Conservation (phyloP, 352 stramenopile species). For the Pythium phragmiticola region DNA sequence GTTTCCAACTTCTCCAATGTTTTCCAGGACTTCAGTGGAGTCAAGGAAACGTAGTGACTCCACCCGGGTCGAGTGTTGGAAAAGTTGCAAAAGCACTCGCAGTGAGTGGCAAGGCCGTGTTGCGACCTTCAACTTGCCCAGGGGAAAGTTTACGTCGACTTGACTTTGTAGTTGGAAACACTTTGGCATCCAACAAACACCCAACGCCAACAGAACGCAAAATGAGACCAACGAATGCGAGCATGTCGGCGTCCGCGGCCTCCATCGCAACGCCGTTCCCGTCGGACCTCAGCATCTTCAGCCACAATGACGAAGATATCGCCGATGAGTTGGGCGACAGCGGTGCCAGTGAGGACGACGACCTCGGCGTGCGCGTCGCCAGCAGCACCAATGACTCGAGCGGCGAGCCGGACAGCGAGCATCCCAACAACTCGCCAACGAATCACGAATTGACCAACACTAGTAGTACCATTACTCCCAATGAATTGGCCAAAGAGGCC, state of each 20-base stretch:
- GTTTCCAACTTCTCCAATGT: constrained; percentile 5
- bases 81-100: no score
- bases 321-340: constrained; percentile 23
- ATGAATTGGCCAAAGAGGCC: background rate
- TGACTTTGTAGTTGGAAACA: background rate
- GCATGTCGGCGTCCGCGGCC: background rate
- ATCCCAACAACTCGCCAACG: background rate
- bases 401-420: constrained; percentile 26
- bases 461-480: background rate
- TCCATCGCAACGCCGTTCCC: constrained; percentile 29
- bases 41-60: no score
- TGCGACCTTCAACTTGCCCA: constrained; percentile 10
- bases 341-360: constrained; percentile 3
- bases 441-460: background rate
- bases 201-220: background rate
- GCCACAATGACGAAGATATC: constrained; percentile 26
- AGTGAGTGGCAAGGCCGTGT: background rate
- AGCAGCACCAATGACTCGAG: constrained; percentile 1
- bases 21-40: background rate
- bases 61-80: no score
- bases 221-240: constrained; percentile 8
- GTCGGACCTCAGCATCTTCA: constrained; percentile 41
- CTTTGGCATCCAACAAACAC: background rate
- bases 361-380: constrained; percentile 6
- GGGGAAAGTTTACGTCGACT: background rate